Percentiles rank a stretch among this genome's conserved stretches.
These are phyloP conservation scores for Phlyctochytrium planicorne DNA, from an alignment of 192 early-diverging fungal species.

Conservation along the genomic window DNA sequence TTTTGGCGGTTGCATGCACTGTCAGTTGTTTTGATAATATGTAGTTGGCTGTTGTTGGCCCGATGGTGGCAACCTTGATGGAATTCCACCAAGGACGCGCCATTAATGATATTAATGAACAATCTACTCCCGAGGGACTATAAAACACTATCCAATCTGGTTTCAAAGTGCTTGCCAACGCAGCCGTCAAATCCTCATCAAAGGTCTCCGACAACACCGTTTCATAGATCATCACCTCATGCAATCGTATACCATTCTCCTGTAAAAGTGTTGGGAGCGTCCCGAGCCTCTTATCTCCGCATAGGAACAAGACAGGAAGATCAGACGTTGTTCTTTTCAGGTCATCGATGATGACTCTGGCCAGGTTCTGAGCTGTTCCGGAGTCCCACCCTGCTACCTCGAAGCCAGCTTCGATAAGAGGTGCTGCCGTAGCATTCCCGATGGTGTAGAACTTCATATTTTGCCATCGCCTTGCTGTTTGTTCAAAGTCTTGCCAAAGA, in stretches of 20 bases:
- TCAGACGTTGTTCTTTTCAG: background rate
- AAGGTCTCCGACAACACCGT: slow-evolving; percentile 25
- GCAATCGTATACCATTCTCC: slow-evolving; percentile 20
- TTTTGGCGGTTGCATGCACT: slow-evolving; percentile 34
- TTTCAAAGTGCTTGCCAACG: background rate
- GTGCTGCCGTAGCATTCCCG: slow-evolving; percentile 41
- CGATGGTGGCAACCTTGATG: slow-evolving; percentile 45
- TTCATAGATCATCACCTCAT: slow-evolving; percentile 43
- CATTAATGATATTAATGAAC: slow-evolving; percentile 22
- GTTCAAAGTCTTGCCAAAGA: too few species aligned
- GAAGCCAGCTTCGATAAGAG: slow-evolving; percentile 3
- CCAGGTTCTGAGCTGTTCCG: slow-evolving; percentile 41
- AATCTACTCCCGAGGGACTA: slow-evolving; percentile 57
- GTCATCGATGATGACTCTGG: slow-evolving; percentile 28
- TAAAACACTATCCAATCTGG: slow-evolving; percentile 56
- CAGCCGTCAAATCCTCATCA: background rate
- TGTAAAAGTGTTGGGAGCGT: slow-evolving; percentile 32
- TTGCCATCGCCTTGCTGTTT: too few species aligned
- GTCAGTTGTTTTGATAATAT: slow-evolving; percentile 11
- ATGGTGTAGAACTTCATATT: slow-evolving; percentile 46
- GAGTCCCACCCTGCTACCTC: slow-evolving; percentile 18
- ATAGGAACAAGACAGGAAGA: slow-evolving; percentile 42
- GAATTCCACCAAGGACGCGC: slow-evolving; percentile 2
- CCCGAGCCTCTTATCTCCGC: slow-evolving; percentile 52
- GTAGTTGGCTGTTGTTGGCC: slow-evolving; percentile 43